Conservation (phyloP, 2,329 filamentous ascomycete species). For the Verticillium nonalfalfae region DNA sequence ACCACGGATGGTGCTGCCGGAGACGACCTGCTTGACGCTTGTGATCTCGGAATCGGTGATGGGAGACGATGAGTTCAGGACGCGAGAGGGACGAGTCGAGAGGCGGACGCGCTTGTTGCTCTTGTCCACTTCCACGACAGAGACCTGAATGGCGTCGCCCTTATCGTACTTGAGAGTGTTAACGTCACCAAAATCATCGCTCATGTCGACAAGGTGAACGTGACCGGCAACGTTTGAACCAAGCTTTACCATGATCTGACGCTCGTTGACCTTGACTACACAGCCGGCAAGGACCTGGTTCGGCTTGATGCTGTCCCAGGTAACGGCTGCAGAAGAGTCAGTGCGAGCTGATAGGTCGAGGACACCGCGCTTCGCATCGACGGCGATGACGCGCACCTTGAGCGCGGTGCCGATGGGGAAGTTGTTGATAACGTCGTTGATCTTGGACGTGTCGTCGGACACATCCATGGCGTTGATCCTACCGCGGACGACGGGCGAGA, state of each 20-base stretch:
- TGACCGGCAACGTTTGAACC: slow-evolving; percentile 74
- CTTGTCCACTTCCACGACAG: slow-evolving; percentile 71
- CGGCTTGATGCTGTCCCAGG: slow-evolving; percentile 64
- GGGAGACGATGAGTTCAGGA: slow-evolving; percentile 76
- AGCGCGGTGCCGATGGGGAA: slow-evolving; percentile 90
- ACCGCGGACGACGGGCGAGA: slow-evolving; percentile 83
- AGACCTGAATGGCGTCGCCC: slow-evolving; percentile 84
- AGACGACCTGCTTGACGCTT: slow-evolving; percentile 61
- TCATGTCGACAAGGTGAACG: slow-evolving; percentile 75
- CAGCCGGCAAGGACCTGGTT: slow-evolving; percentile 79
- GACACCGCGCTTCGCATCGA: slow-evolving; percentile 66
- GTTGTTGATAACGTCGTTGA: slow-evolving; percentile 68
- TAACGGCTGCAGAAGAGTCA: slow-evolving; percentile 50
- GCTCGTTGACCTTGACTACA: slow-evolving; percentile 80
- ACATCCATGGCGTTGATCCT: slow-evolving; percentile 77
- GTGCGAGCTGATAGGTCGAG: slow-evolving; percentile 79
- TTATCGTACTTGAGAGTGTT: slow-evolving; percentile 71
- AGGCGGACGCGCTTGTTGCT: slow-evolving; percentile 80
- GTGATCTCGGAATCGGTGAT: slow-evolving; percentile 78
- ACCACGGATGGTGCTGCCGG: slow-evolving; percentile 77
- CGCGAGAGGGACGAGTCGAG: slow-evolving; percentile 79
- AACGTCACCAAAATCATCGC: slow-evolving; percentile 78
- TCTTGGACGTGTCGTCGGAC: slow-evolving; percentile 75
- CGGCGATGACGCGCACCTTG: slow-evolving; percentile 67
- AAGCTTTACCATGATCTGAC: slow-evolving; percentile 78